phyloP scores from a whole-genome alignment of 1,284 basidiomycete genomes.

The Trichosporon sp. region DNA sequence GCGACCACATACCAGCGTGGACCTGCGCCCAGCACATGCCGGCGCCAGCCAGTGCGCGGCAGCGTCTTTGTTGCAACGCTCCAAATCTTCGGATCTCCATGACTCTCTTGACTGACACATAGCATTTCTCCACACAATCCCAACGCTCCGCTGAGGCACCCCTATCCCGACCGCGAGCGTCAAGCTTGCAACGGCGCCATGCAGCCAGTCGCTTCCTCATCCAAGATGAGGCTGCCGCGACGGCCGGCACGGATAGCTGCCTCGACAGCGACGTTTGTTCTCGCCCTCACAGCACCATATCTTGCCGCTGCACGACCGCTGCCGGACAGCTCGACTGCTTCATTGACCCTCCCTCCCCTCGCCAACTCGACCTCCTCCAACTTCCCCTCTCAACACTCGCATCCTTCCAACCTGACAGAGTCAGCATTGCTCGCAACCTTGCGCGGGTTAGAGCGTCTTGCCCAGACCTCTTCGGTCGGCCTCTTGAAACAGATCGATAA shows the following conservation, averaged over 20 bases:
- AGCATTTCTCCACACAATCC: constrained; percentile 11
- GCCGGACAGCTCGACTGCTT: neutral
- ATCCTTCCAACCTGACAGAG: constrained; percentile 20
- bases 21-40: neutral
- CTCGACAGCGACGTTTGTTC: constrained; percentile 32
- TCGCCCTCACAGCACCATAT: constrained; percentile 41
- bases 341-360: constrained; percentile 25
- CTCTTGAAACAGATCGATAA: neutral
- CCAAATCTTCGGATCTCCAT: constrained; percentile 6
- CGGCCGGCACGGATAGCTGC: constrained; percentile 15
- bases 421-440: constrained; percentile 21
- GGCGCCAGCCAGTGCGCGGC: neutral
- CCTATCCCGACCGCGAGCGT: constrained; percentile 4
- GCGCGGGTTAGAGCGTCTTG: constrained; percentile 4
- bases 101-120: constrained; percentile 14
- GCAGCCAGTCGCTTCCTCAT: constrained; percentile 23
- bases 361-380: neutral
- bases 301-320: constrained; percentile 33
- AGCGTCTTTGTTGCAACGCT: neutral
- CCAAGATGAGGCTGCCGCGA: constrained; percentile 1
- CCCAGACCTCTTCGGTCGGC: neutral
- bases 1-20: neutral
- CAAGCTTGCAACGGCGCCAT: constrained; percentile 17
- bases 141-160: neutral
- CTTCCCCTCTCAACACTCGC: constrained; percentile 8